Conservation (phyloP, 2,329 filamentous ascomycete species). For the Talaromyces rugulosus region DNA sequence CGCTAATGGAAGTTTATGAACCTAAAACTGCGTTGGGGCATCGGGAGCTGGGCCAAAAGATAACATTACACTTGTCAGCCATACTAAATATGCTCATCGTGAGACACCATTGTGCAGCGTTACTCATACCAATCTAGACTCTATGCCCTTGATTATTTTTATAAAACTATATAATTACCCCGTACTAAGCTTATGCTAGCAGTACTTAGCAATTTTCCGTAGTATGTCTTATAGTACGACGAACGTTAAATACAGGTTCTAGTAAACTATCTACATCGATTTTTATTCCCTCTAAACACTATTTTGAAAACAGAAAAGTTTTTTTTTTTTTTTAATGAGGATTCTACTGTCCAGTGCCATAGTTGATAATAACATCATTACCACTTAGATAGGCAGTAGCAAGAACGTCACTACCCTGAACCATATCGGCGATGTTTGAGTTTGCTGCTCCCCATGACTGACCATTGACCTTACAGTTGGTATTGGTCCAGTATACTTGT, state of each 20-base stretch:
- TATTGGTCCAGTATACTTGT: constrained; percentile 6
- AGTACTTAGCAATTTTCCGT: too few relatives aligned
- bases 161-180: too few relatives aligned
- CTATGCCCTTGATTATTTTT: too few relatives aligned
- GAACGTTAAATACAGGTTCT: not conserved
- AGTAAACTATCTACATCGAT: not conserved
- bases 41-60: too few relatives aligned
- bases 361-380: constrained; percentile 12
- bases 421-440: constrained; percentile 9
- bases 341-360: constrained; percentile 7
- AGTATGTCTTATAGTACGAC: too few relatives aligned
- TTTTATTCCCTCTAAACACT: not conserved
- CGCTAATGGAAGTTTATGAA: too few relatives aligned
- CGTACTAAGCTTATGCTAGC: too few relatives aligned
- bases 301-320: not conserved
- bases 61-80: too few relatives aligned
- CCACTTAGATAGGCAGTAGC: constrained; percentile 7
- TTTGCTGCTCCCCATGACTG: constrained; percentile 4
- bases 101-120: too few relatives aligned
- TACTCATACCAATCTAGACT: too few relatives aligned
- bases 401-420: constrained; percentile 7
- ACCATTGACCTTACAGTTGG: not conserved
- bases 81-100: too few relatives aligned
- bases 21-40: too few relatives aligned
- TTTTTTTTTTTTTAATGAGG: not conserved